A percentile compares a stretch with the other conserved stretches of the same genome.
These are phyloP conservation scores for Suhomyces vadensis DNA, from an alignment of 805 yeast species.

Conservation along the genomic window DNA sequence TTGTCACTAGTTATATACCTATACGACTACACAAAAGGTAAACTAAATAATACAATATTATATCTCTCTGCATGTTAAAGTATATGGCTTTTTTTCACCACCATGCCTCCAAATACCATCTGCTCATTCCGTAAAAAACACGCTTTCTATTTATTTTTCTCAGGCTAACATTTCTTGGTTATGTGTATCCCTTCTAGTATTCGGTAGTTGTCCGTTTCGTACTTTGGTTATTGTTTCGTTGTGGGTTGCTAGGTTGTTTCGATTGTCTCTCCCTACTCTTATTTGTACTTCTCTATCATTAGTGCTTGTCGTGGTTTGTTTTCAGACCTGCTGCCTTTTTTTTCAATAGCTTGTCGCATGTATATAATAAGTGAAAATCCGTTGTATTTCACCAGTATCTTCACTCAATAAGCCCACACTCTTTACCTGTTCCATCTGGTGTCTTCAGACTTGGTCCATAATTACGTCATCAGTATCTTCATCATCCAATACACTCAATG, in stretches of 20 bases:
- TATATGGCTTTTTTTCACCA: neutral
- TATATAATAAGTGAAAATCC: neutral
- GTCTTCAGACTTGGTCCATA: too few relatives aligned
- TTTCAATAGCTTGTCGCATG: neutral
- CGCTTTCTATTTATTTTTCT: neutral
- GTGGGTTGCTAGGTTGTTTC: neutral
- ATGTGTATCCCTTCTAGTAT: neutral
- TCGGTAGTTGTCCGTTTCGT: neutral
- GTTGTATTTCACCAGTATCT: too few relatives aligned
- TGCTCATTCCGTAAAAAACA: constrained; percentile 1
- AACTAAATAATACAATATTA: too few relatives aligned
- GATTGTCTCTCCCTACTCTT: neutral
- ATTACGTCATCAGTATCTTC: too few relatives aligned
- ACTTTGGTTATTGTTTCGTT: neutral
- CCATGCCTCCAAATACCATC: constrained; percentile 7
- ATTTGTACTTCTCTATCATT: neutral
- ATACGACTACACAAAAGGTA: too few relatives aligned
- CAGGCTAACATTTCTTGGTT: neutral
- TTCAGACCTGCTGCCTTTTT: neutral
- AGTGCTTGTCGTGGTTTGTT: neutral
- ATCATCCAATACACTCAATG: constrained; percentile 12
- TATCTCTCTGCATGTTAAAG: too few relatives aligned
- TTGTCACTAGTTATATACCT: too few relatives aligned
- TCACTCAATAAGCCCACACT: too few relatives aligned
- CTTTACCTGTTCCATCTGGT: too few relatives aligned